These are phyloP conservation scores for Canavalia gladiata DNA, from an alignment of 306 rosid genomes.

Conservation along the genomic window DNA sequence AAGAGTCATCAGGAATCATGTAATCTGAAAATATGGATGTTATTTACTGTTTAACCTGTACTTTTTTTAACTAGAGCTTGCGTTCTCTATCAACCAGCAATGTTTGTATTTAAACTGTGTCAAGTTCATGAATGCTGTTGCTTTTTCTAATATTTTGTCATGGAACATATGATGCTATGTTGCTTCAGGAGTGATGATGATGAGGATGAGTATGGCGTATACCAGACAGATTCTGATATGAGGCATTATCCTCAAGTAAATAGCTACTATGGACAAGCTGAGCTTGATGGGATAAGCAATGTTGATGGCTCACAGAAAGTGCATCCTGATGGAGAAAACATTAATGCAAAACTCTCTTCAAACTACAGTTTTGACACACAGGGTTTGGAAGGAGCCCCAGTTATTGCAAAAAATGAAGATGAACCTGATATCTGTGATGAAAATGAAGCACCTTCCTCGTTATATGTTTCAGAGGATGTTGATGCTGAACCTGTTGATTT, in stretches of 20 bases:
- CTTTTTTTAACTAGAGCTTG: constrained; percentile 16
- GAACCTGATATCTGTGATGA: constrained; percentile 73
- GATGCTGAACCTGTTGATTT: constrained; percentile 88
- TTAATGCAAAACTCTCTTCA: constrained; percentile 52
- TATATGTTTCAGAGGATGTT: constrained; percentile 63
- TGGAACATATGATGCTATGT: constrained; percentile 50
- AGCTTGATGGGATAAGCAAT: constrained; percentile 65
- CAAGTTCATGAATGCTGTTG: constrained; percentile 23
- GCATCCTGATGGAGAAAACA: constrained; percentile 64
- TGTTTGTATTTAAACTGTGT: constrained; percentile 19
- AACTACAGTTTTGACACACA: constrained; percentile 61
- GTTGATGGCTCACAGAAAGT: constrained; percentile 59
- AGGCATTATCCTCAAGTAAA: constrained; percentile 64
- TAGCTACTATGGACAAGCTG: constrained; percentile 68
- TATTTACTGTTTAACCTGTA: constrained; percentile 26
- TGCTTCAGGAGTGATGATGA: constrained; percentile 78
- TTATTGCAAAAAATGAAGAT: constrained; percentile 58
- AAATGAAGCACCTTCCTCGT: constrained; percentile 69
- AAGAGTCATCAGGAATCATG: constrained; percentile 17
- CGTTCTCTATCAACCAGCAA: constrained; percentile 13
- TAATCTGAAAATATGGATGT: constrained; percentile 32
- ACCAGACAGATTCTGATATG: constrained; percentile 63
- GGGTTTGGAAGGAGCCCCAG: constrained; percentile 60
- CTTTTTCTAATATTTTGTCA: constrained; percentile 40
- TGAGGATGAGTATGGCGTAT: constrained; percentile 69